phyloP scores from a whole-genome alignment of 2,329 filamentous ascomycete species.

The Leptographium radiaticola region DNA sequence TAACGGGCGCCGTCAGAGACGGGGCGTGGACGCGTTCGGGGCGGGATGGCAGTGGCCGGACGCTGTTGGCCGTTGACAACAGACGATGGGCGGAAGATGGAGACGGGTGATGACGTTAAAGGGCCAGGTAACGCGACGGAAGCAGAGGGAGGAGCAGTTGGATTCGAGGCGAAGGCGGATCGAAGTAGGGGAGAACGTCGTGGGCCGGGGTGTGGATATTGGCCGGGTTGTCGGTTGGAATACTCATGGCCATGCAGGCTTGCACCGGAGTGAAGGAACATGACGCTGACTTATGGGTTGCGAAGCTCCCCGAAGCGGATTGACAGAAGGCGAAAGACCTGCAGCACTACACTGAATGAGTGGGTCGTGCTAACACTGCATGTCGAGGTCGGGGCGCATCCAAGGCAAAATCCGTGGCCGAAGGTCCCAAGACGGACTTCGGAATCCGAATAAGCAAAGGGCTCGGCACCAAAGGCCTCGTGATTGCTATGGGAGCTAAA shows the following conservation, averaged over 20 bases:
- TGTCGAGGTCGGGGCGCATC: neutral
- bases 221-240: constrained; percentile 25
- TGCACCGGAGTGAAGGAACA: constrained; percentile 48
- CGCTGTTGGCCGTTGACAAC: constrained; percentile 1
- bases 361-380: neutral
- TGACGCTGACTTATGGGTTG: constrained; percentile 17
- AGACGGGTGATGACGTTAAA: neutral
- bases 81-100: constrained; percentile 7
- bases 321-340: neutral
- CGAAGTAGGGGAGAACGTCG: constrained; percentile 27
- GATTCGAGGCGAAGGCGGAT: constrained; percentile 23
- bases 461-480: neutral
- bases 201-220: constrained; percentile 19
- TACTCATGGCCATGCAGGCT: constrained; percentile 49
- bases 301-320: neutral
- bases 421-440: neutral
- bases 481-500: neutral
- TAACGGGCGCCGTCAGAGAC: constrained; percentile 5
- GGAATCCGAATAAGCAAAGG: neutral
- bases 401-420: neutral
- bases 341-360: neutral
- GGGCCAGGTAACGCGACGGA: neutral
- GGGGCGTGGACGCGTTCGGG: constrained; percentile 1
- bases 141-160: neutral
- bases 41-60: neutral